Evolutionary conservation across 805 yeast species (phyloP).

Genomic region (Candida ficus): DNA sequence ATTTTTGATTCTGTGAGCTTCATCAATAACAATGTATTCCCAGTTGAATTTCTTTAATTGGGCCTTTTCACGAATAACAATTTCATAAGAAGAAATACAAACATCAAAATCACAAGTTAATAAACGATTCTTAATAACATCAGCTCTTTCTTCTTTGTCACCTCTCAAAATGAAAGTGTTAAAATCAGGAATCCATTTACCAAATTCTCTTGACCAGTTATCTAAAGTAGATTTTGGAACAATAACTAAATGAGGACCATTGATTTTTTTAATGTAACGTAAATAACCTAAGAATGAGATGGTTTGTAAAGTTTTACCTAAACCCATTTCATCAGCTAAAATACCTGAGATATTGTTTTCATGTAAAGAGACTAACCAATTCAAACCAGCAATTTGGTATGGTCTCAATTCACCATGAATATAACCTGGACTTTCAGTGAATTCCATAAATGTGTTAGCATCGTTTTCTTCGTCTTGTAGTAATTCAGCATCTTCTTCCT

Average conservation of each 20-base stretch:
- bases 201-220: slow-evolving; percentile 75
- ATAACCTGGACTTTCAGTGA: slow-evolving; percentile 81
- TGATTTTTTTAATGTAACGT: slow-evolving; percentile 51
- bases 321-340: slow-evolving; percentile 82
- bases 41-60: slow-evolving; percentile 61
- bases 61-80: slow-evolving; percentile 70
- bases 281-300: slow-evolving; percentile 66
- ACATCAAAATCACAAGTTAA: slow-evolving; percentile 67
- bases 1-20: slow-evolving; percentile 79
- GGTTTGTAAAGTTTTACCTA: slow-evolving; percentile 78
- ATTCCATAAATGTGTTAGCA: slow-evolving; percentile 44
- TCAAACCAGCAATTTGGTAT: slow-evolving; percentile 75
- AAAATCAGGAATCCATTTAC: slow-evolving; percentile 77
- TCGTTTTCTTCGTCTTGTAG: slow-evolving; percentile 50
- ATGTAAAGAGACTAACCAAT: slow-evolving; percentile 68
- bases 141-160: slow-evolving; percentile 60
- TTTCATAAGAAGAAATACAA: slow-evolving; percentile 58
- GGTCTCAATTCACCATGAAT: slow-evolving; percentile 61
- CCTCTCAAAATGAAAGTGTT: slow-evolving; percentile 69
- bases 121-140: slow-evolving; percentile 45
- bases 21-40: slow-evolving; percentile 77
- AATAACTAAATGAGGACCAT: slow-evolving; percentile 72
- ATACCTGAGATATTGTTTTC: slow-evolving; percentile 70
- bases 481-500: slow-evolving; percentile 74
- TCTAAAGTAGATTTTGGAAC: slow-evolving; percentile 80